Base-by-base conservation (phyloP, 148 eudicot species). In the Cornus kousa region DNA sequence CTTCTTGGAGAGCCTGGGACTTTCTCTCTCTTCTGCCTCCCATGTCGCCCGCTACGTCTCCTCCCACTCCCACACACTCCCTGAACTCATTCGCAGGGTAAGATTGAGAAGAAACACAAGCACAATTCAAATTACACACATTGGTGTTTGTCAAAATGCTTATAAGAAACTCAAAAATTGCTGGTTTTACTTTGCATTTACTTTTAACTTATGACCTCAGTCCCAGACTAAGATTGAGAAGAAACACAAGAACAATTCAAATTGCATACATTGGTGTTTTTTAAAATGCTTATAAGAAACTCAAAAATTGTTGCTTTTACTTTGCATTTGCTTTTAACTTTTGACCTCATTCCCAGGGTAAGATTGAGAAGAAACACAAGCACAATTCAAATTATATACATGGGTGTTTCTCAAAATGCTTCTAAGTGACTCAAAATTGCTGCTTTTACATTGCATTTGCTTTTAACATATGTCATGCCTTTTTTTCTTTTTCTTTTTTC, bases 1-100 rank as follows among this genome's bases (percentile, higher is more conserved):
- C 13, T 91, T 77, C n/a, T 83, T 95, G 82, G 98, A 95, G 86
- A 90, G 98, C 80, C 22, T 88, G 79, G 98, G 94, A 9, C 79
- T 95, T 9, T 74, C 86, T 71, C 82, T 95, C n/a, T 72, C 93
- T 66, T 82, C 88, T 39, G 89, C 97, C 5, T 80, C 83, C 53
- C 96, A 88, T 79, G 79, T 95, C 71, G 90, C 96, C 70, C 86
- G 96, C 4, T 81, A 85, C 67, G 86, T 89, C 12, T 88, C 92
- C 16, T 77, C 86, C 46, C 81, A 82, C 22, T 77, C 86, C 39
- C 81, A 82, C 20, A 77, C 88, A 17, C 91, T 91, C 2, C 86
- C 92, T 10, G 62, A 80, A n/a, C 87, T 95, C 19, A 83, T 93
- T 82, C 75, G 14, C 32, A 90, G 90, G 93, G 97, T 93, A 69